phyloP scores from a whole-genome alignment of 768 basidiomycete species.

The Saitozyma sp. region DNA sequence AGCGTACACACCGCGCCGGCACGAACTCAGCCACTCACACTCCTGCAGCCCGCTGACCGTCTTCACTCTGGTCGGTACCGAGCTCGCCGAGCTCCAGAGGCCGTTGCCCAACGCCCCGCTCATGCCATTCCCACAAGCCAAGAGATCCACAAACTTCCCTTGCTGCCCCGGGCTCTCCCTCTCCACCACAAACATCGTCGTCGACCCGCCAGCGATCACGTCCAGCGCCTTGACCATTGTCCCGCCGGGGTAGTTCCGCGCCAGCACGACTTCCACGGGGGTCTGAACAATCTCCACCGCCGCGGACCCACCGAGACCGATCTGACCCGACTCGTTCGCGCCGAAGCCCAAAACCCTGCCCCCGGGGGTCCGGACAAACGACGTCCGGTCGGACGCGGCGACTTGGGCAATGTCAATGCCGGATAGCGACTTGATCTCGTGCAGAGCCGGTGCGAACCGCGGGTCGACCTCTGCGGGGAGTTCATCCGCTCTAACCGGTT shows the following conservation, averaged over 20 bases:
- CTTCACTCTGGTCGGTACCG: constrained; percentile 70
- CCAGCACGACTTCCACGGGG: constrained; percentile 80
- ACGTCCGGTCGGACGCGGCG: constrained; percentile 69
- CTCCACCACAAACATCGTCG: constrained; percentile 72
- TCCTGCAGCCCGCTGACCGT: constrained; percentile 80
- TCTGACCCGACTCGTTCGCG: constrained; percentile 83
- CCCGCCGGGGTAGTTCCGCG: constrained; percentile 60
- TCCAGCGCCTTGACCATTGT: constrained; percentile 64
- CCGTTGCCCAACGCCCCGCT: constrained; percentile 61
- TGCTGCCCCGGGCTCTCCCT: constrained; percentile 53
- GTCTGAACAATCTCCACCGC: constrained; percentile 69
- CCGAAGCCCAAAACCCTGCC: constrained; percentile 86
- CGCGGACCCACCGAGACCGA: constrained; percentile 70
- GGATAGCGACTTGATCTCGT: constrained; percentile 72
- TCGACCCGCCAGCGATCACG: constrained; percentile 63
- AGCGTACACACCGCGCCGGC: not conserved
- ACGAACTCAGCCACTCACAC: constrained; percentile 60
- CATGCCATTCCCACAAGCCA: constrained; percentile 81
- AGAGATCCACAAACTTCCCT: constrained; percentile 57
- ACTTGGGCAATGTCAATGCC: constrained; percentile 68
- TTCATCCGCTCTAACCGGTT: constrained; percentile 44
- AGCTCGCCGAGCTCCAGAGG: constrained; percentile 68
- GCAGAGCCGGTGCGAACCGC: constrained; percentile 67
- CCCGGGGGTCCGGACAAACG: constrained; percentile 66
- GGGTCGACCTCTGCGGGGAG: constrained; percentile 57